Conservation (phyloP, 2,329 filamentous ascomycete genomes). For the Boeremia lycopersici region DNA sequence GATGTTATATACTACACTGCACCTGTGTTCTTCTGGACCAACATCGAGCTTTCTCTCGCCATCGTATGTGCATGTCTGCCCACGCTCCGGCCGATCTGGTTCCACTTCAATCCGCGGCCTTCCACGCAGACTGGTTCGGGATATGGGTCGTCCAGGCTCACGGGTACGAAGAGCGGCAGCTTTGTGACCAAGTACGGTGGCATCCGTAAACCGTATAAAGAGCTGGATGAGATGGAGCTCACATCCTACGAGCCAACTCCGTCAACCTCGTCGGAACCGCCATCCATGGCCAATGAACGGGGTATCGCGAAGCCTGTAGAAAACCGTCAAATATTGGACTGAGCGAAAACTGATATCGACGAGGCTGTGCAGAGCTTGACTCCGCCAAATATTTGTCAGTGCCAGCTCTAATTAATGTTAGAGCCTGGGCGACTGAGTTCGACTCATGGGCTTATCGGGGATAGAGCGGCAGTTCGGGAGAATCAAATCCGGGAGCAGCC, state of each 20-base stretch:
- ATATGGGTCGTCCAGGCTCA: conserved; percentile 12
- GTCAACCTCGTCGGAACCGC: conserved; percentile 10
- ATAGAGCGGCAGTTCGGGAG: too few relatives aligned
- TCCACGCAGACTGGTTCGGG: conserved; percentile 13
- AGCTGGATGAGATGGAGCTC: conserved; percentile 32
- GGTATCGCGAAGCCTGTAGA: conserved; percentile 23
- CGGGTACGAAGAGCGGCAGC: conserved; percentile 18
- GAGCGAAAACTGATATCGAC: background rate
- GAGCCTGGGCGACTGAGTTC: too few relatives aligned
- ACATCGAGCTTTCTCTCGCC: conserved; percentile 36
- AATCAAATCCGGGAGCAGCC: too few relatives aligned
- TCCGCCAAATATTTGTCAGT: too few relatives aligned
- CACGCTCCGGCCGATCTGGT: conserved; percentile 34
- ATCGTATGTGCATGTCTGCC: conserved; percentile 35
- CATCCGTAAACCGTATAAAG: conserved; percentile 23
- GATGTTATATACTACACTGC: conserved; percentile 35
- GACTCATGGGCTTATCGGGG: too few relatives aligned
- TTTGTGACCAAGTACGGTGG: conserved; percentile 12
- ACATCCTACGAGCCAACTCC: conserved; percentile 15
- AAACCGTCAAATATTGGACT: conserved; percentile 21
- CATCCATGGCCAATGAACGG: conserved; percentile 5
- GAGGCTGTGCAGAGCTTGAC: too few relatives aligned
- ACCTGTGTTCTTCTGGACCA: conserved; percentile 38
- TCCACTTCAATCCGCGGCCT: conserved; percentile 22
- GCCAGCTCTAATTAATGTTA: too few relatives aligned